Percentiles rank a stretch among this genome's conserved stretches.
phyloP scores from a whole-genome alignment of 768 basidiomycete species.

The Termitomyces sp. region DNA sequence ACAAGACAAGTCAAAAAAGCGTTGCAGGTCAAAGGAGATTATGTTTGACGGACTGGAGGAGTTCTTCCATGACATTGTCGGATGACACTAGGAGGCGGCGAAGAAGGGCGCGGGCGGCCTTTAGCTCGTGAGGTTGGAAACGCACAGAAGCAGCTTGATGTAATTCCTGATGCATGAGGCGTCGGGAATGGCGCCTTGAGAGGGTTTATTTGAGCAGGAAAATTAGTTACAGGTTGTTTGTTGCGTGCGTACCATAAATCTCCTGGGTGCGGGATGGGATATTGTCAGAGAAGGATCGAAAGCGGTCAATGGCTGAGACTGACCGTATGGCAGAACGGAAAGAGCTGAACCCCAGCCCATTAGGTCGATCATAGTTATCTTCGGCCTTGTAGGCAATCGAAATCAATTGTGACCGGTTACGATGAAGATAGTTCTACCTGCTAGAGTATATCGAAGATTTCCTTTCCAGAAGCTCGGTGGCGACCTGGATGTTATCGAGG shows the following conservation, averaged over 20 bases:
- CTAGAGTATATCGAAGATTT: conserved; percentile 17
- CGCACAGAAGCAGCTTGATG: conserved; percentile 11
- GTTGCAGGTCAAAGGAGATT: not conserved
- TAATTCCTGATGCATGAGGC: conserved; percentile 19
- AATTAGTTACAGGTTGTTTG: not conserved
- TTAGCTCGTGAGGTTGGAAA: conserved; percentile 17
- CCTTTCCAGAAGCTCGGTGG: conserved; percentile 18
- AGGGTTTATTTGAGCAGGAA: not conserved
- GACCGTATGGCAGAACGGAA: conserved; percentile 13
- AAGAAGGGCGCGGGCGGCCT: conserved; percentile 17
- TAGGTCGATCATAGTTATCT: conserved; percentile 17
- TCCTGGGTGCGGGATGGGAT: not conserved
- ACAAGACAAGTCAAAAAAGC: no score
- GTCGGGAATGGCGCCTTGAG: conserved; percentile 19
- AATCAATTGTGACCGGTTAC: not conserved
- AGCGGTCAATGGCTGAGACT: not conserved
- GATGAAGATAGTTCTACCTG: not conserved
- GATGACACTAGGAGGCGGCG: conserved; percentile 15
- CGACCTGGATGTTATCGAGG: not conserved
- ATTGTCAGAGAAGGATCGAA: not conserved
- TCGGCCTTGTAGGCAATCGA: not conserved
- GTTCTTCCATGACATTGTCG: conserved; percentile 8
- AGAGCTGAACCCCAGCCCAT: conserved; percentile 17
- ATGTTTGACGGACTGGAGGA: conserved; percentile 8
- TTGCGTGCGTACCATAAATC: conserved; percentile 4